Percentiles rank a stretch among this genome's conserved stretches.
phyloP scores from a whole-genome alignment of 2,329 filamentous ascomycete species.

The Pyrenophora graminea region DNA sequence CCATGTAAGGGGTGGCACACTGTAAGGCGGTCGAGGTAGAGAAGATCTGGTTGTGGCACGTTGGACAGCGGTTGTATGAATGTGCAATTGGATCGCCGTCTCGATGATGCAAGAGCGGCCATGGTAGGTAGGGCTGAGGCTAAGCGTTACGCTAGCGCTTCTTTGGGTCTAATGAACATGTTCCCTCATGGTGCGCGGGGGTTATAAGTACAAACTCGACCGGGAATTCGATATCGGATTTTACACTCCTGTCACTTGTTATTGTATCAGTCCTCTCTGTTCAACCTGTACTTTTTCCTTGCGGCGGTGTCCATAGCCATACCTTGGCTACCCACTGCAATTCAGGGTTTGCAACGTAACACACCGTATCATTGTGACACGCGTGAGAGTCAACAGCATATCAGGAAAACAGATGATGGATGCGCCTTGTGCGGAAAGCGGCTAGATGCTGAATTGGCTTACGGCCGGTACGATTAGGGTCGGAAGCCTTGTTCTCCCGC shows the following conservation, averaged over 20 bases:
- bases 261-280: too few species aligned
- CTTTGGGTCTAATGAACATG: not conserved
- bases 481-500: not conserved
- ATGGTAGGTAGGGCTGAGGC: slow-evolving; percentile 12
- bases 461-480: slow-evolving; percentile 1
- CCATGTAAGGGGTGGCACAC: not conserved
- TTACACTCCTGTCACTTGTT: too few species aligned
- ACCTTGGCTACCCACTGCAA: too few species aligned
- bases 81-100: not conserved
- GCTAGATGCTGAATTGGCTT: not conserved
- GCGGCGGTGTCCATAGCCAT: too few species aligned
- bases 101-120: slow-evolving; percentile 17
- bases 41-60: not conserved
- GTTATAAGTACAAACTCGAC: too few species aligned
- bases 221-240: too few species aligned
- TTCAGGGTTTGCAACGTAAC: too few species aligned
- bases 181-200: too few species aligned
- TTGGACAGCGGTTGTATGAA: not conserved
- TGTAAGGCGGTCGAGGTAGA: not conserved
- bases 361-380: too few species aligned
- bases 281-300: too few species aligned
- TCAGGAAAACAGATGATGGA: too few species aligned
- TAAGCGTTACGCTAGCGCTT: slow-evolving; percentile 1
- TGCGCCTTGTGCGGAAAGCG: not conserved
- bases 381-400: too few species aligned